Base-by-base conservation (phyloP, 345 rosid genomes). In the Hypericum perforatum region DNA sequence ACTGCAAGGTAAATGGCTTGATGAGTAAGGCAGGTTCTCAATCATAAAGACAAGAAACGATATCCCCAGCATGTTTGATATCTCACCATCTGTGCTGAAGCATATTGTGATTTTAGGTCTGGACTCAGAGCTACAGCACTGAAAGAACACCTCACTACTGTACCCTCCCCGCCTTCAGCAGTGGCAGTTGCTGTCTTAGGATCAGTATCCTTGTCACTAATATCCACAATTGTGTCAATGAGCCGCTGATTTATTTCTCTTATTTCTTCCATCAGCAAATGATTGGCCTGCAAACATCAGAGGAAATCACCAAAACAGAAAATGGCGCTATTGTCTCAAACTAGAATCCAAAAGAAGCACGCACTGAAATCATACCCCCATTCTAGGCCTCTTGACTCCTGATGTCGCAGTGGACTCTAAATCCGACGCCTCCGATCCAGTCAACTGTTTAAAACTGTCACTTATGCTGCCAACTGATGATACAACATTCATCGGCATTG, bases 381-480 rank as follows among this genome's bases (percentile, higher is more conserved):
- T 29, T 72, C 81, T 82, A 64, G 88, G 78, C 71, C 78, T 85
- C 78, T 85, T 85, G 62, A 76, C 66, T 61, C 68, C 63, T 51
- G 95, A 85, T 11, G 90, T 85, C 40, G 95, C 98, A 51, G 96
- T 88, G 47, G 94, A 88, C 70, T 88, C 95, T 57, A 85, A 63
- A 45, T 92, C 98, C 61, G 90, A 78, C 40, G 79, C 63, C 68
- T 85, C 96, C 5, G 75, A 74, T 58, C 82, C 82, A 57, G 66
- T 76, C 53, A 79, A 69, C 63, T 69, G 95, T 78, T 78, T 82
- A 68, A 68, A 78, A 65, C 85, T 78, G 63, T 85, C 90, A 60
- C 77, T 85, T 57, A 72, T 65, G 53, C 95, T 85, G 56, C 95
- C 85, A 43, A 80, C 90, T 44, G 91, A 82, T 41, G 85, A 85